A percentile compares a stretch with the other conserved stretches of the same genome.
Conservation (phyloP, 495 filamentous ascomycete genomes). For the Penicillium paxilli region DNA sequence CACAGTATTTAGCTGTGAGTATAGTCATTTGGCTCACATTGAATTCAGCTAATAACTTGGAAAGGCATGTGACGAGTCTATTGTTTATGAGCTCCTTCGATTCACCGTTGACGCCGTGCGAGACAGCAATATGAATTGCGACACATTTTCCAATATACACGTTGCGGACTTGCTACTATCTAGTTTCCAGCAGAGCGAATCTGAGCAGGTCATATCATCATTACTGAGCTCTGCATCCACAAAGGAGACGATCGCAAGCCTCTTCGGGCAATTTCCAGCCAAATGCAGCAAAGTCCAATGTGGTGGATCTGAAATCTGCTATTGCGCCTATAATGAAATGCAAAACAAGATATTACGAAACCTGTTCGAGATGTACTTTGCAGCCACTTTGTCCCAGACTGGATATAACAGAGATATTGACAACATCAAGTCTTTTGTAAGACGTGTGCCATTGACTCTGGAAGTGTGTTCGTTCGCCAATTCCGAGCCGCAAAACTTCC, state of each 20-base stretch:
- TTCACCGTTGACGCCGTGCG: constrained; percentile 25
- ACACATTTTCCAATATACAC: constrained; percentile 18
- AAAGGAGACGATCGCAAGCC: constrained; percentile 17
- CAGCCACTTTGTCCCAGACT: constrained; percentile 15
- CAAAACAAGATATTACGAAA: constrained; percentile 35
- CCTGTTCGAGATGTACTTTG: constrained; percentile 29
- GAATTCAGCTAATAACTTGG: not conserved
- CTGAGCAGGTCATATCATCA: constrained; percentile 4
- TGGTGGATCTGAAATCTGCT: constrained; percentile 19
- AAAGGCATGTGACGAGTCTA: constrained; percentile 23
- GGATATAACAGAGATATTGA: constrained; percentile 6
- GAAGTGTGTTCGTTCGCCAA: constrained; percentile 21
- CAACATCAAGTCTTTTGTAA: constrained; percentile 17
- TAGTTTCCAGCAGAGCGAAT: constrained; percentile 19
- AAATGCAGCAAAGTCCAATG: constrained; percentile 19
- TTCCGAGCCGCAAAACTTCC: constrained; percentile 11
- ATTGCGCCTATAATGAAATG: constrained; percentile 11
- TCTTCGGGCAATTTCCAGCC: constrained; percentile 25
- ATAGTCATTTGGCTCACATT: too few species aligned
- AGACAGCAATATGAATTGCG: not conserved
- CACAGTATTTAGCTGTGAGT: constrained; percentile 29
- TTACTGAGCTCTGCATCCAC: constrained; percentile 9
- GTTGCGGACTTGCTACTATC: constrained; percentile 25
- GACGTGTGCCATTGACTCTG: constrained; percentile 12
- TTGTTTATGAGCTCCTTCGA: constrained; percentile 22